Conservation (phyloP, 495 filamentous ascomycete genomes). For the Trichocladium uniseriatum region DNA sequence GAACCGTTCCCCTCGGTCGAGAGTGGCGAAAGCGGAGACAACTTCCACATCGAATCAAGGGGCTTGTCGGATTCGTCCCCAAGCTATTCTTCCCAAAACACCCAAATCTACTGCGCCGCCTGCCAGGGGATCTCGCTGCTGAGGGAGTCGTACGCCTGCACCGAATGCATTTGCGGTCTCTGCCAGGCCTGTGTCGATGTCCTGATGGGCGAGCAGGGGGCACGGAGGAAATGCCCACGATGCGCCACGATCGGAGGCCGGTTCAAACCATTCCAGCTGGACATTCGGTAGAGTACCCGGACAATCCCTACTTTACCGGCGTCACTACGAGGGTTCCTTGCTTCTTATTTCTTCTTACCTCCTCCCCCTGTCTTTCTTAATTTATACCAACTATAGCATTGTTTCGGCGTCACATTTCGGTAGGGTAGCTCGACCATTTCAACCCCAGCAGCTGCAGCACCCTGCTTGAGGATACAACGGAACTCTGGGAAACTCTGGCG, state of each 20-base stretch:
- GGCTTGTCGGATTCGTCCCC: constrained; percentile 48
- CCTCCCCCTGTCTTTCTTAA: not conserved
- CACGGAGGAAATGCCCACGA: constrained; percentile 52
- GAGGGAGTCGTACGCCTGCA: constrained; percentile 80
- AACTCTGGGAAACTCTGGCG: not conserved
- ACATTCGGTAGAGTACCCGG: constrained; percentile 41
- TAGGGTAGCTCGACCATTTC: not conserved
- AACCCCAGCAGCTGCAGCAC: too few species aligned
- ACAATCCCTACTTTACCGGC: not conserved
- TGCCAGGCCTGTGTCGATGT: constrained; percentile 78
- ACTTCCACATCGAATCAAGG: constrained; percentile 54
- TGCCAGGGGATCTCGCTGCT: constrained; percentile 66
- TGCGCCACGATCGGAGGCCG: constrained; percentile 58
- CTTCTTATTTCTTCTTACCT: not conserved
- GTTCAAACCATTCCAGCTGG: constrained; percentile 60
- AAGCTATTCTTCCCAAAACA: constrained; percentile 46
- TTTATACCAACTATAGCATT: not conserved
- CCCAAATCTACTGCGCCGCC: constrained; percentile 81
- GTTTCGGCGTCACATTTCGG: not conserved
- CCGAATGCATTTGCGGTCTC: constrained; percentile 86
- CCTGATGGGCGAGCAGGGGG: constrained; percentile 55
- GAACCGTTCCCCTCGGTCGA: constrained; percentile 85
- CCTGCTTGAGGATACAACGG: not conserved
- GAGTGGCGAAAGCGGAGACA: constrained; percentile 48
- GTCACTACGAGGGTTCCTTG: not conserved